Evolutionary conservation across 306 rosid species (phyloP).

Genomic region (Hippophae gyantsensis): DNA sequence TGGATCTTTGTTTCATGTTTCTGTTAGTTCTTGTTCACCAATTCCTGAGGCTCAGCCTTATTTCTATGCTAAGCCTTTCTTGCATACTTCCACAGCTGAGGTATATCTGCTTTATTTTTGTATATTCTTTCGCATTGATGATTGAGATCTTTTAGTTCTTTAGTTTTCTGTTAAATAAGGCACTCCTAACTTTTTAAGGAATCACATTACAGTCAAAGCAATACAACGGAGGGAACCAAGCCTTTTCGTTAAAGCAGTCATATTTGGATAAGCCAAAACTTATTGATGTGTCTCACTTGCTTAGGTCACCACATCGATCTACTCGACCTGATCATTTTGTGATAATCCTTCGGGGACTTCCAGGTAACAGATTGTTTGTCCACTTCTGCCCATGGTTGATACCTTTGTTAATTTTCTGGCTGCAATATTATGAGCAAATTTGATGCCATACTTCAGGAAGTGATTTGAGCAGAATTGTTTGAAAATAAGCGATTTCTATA

Average conservation of each 20-base stretch:
- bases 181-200: conserved; percentile 10
- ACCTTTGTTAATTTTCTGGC: conserved; percentile 1
- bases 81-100: conserved; percentile 42
- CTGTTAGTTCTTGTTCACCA: conserved; percentile 31
- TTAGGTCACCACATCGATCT: conserved; percentile 56
- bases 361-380: conserved; percentile 43
- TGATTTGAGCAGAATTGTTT: too few relatives aligned
- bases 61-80: conserved; percentile 37
- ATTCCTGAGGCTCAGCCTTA: conserved; percentile 41
- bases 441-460: too few relatives aligned
- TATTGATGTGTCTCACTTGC: conserved; percentile 47
- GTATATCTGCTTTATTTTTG: conserved; percentile 24
- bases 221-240: conserved; percentile 23
- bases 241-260: conserved; percentile 24
- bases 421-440: not conserved
- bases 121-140: conserved; percentile 4
- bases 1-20: conserved; percentile 51
- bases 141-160: not conserved
- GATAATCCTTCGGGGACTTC: conserved; percentile 83
- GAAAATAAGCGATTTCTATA: too few relatives aligned
- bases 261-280: conserved; percentile 34
- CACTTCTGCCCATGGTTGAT: not conserved
- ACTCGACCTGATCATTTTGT: conserved; percentile 88
- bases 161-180: not conserved
- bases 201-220: conserved; percentile 20